Evolutionary conservation across 306 rosid genomes (phyloP), one percentile per base, ranked within the genome.

Genomic region (Oemleria cerasiformis): DNA sequence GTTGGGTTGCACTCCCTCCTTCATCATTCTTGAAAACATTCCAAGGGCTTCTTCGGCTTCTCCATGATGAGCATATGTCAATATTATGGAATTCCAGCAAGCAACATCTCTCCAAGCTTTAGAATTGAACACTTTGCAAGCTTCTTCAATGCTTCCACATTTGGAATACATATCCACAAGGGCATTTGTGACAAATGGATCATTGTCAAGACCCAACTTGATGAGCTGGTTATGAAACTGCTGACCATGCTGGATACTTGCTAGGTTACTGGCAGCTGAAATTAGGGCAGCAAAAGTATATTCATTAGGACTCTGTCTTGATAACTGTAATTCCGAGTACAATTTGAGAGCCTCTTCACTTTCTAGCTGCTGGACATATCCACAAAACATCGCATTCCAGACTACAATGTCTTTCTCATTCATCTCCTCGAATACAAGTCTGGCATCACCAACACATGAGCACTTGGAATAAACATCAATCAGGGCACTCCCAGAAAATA

Each of bases 81-180:
- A 83, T 43, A 92, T 83, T 87, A 92, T 90, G 60, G 98, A 87
- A 80, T 92, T 92, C 98, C 96, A 92, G 69, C 98, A 92, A 15
- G 91, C 92, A 63, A 79, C 63, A 60, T 92, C 98, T 75, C 81
- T 88, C 76, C 23, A 30, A 72, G 54, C 65, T 60, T 87, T 79
- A 8, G 82, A 78, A 72, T 47, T 56, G 81, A 90, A 92, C 9
- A 77, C 69, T 80, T 74, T 75, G 72, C 65, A 67, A 72, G 97
- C 96, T 67, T 92, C 97, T 75, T 77, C 70, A 16, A 88, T 73
- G 81, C 86, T 80, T 80, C 98, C 97, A 68, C 97, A 90, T 70
- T 92, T 90, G 47, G 97, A 81, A 79, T 90, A 90, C 98, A 88
- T 90, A 82, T 90, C 98, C 73, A 88, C 89, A 7, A 92, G 80